Base-by-base conservation (phyloP, 1,284 basidiomycete genomes). In the Agroathelia rolfsii region DNA sequence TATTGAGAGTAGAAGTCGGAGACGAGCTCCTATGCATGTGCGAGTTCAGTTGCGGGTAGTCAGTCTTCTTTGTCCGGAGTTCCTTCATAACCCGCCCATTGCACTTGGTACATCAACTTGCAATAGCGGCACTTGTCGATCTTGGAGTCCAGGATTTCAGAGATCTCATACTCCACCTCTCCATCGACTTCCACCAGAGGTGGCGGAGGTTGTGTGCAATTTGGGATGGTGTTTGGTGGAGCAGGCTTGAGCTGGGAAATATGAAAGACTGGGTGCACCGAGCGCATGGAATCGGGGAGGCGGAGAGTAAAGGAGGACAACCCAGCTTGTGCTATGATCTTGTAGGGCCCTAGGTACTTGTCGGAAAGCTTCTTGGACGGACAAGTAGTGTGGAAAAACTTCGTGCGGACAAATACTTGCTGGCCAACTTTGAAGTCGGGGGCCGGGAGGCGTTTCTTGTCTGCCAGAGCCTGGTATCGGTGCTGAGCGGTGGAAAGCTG, bases 191-290 rank as follows among this genome's bases (percentile, higher is more conserved):
- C 27, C 8, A 49, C 32, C 1, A 41, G 38, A 6, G 36, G 38
- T 0, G 47, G 44, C 1, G 46, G 41, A 11, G 38, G 30, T 15
- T 39, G 39, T 1, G 12, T 11, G 9, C 39, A 44, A 4, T 43
- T 35, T 3, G 33, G 32, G n/a, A 19, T 9, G 6, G 7, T n/a
- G n/a, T n/a, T n/a, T n/a, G n/a, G n/a, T n/a, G n/a, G n/a, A n/a
- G n/a, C 8, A 32, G 50, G 48, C 28, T 45, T 34, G 2, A 55
- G 44, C 9, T 42, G 38, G 8, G 35, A 40, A 14, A 49, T 41
- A 29, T 55, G 50, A 41, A 56, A 55, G 11, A 55, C 49, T 6
- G 42, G n/a, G n/a, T n/a, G n/a, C n/a, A n/a, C n/a, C n/a, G n/a
- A n/a, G n/a, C n/a, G n/a, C n/a, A n/a, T n/a, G n/a, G n/a, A 34